phyloP scores from a whole-genome alignment of 805 yeast species.

The Lipomyces lipofer region DNA sequence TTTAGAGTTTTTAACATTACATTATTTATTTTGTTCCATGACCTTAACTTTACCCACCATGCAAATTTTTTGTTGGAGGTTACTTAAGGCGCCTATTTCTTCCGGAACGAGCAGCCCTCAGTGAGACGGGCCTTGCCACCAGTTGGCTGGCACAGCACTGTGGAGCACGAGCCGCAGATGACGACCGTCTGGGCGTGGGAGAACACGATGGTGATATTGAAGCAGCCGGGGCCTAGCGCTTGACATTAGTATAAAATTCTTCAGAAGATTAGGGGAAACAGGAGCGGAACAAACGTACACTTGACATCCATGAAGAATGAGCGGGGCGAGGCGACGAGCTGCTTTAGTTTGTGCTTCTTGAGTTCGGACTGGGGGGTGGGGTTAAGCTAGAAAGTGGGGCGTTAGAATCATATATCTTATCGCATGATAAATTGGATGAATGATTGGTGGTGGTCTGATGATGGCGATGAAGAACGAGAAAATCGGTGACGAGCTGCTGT shows the following conservation, averaged over 20 bases:
- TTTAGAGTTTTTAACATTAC: no score
- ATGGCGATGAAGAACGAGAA: background rate
- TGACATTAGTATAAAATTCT: background rate
- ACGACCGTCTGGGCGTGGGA: slow-evolving; percentile 99
- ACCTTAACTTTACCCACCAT: no score
- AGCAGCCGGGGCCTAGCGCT: slow-evolving; percentile 79
- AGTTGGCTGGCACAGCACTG: slow-evolving; percentile 97
- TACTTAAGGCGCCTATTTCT: slow-evolving; percentile 69
- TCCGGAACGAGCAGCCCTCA: slow-evolving; percentile 99
- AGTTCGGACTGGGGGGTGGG: slow-evolving; percentile 97
- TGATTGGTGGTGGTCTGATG: background rate
- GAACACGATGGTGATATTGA: slow-evolving; percentile 98
- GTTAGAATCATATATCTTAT: background rate
- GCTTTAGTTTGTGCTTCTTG: slow-evolving; percentile 95
- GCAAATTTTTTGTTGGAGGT: no score
- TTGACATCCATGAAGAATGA: slow-evolving; percentile 99
- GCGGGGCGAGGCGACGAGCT: slow-evolving; percentile 97
- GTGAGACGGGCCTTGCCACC: slow-evolving; percentile 99
- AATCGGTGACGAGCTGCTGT: background rate
- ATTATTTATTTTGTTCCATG: no score
- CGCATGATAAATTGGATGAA: no score
- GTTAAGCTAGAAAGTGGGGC: slow-evolving; percentile 59
- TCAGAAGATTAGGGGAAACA: background rate
- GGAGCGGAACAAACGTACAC: slow-evolving; percentile 47
- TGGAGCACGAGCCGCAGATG: slow-evolving; percentile 97